These are phyloP conservation scores for Corchorus olitorius DNA, from an alignment of 345 rosid genomes.

Conservation along the genomic window DNA sequence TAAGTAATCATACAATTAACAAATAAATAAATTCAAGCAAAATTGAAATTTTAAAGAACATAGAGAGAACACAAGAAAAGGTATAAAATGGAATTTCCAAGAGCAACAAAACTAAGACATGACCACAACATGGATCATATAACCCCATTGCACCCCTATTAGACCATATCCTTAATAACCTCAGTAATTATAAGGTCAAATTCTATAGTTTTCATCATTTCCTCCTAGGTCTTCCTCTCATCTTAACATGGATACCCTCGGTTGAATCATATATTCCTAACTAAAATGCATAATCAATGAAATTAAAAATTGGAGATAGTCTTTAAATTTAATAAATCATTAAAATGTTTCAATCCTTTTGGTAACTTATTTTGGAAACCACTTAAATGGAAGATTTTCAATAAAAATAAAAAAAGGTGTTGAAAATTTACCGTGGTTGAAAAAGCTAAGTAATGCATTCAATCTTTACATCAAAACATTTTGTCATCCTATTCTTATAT, in stretches of 20 bases:
- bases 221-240: neutral
- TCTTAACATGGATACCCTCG: neutral
- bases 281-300: too few relatives aligned
- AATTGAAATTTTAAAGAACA: neutral
- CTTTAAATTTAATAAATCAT: neutral
- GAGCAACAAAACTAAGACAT: neutral
- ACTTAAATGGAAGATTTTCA: neutral
- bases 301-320: too few relatives aligned
- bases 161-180: neutral
- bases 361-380: constrained; percentile 5
- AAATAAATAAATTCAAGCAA: neutral
- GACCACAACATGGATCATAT: neutral
- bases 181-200: neutral
- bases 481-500: neutral
- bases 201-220: neutral
- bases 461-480: neutral
- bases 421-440: neutral
- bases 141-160: neutral
- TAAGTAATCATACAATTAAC: constrained; percentile 23
- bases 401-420: neutral
- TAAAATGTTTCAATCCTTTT: neutral
- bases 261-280: neutral
- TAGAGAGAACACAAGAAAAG: neutral
- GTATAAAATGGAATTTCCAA: constrained; percentile 3
- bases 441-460: neutral